Evolutionary conservation across 176 grass and related monocot genomes (phyloP), one percentile per base, ranked within the genome.

Genomic region (Poa annua): DNA sequence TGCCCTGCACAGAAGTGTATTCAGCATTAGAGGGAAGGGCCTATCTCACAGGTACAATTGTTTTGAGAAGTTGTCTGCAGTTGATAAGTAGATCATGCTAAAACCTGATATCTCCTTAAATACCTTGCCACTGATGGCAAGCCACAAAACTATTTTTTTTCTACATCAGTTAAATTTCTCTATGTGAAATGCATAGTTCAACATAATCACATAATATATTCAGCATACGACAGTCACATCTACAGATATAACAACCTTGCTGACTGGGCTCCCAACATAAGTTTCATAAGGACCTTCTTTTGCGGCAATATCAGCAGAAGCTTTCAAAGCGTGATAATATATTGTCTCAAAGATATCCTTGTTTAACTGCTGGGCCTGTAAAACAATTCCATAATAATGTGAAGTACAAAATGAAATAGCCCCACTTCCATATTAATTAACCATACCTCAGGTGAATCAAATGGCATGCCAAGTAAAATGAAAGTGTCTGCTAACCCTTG

Each of bases 381-480:
- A 68, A 55, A 79, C 12, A 74, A 64, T 69, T 78, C 20, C 33
- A 88, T 68, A 53, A 20, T 2, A 60, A 17, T 17, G 52, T 2
- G 11, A 20, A 80, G 6, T 49, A 77, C 10, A 54, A 22, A 77
- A 72, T 65, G 80, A 44, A 82, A 73, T 33, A 56, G 14, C 7
- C 15, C 19, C 21, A 78, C 4, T 4, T 12, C 29, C 29, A 29
- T 29, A 29, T 1, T 4, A 32, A 25, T 72, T 25, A 74, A 42
- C 35, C 45, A 12, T 77, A 94, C 92, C 92, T 95, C 85, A 60
- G 78, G 38, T 79, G 92, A 92, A 84, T 95, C 92, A 63, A 95
- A 95, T 77, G 92, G 78, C 92, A 95, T 95, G 85, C 92, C 92
- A 74, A 90, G 92, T 83, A 95, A 85, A 42, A 95, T 90, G 74